Evolutionary conservation across 2,329 filamentous ascomycete genomes (phyloP).

Genomic region (Chalaropsis ovoidea): DNA sequence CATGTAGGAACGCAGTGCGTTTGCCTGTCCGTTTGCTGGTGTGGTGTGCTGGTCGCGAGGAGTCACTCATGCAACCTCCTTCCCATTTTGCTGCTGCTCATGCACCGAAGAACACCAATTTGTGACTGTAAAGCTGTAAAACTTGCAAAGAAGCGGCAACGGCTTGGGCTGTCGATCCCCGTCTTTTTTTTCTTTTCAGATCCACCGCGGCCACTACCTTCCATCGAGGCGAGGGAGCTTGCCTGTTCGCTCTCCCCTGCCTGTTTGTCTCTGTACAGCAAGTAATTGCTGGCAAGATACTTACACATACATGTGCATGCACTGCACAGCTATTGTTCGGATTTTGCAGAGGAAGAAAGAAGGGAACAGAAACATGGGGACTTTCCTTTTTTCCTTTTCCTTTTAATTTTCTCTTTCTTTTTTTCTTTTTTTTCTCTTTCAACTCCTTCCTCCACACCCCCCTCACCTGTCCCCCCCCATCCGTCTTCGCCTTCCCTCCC

Average conservation of each 20-base stretch:
- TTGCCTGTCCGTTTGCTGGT: not conserved
- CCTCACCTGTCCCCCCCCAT: not conserved
- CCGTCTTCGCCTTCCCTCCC: not conserved
- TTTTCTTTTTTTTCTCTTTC: constrained; percentile 8
- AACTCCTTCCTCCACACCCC: not conserved
- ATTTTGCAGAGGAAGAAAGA: not conserved
- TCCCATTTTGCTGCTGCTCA: not conserved
- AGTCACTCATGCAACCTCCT: not conserved
- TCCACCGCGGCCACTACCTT: constrained; percentile 2
- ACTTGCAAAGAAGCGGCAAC: not conserved
- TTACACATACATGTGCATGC: not conserved
- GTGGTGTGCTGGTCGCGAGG: not conserved
- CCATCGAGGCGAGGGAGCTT: not conserved
- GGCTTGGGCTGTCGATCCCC: constrained; percentile 11
- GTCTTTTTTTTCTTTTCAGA: constrained; percentile 9
- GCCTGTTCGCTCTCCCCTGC: not conserved
- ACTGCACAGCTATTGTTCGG: not conserved
- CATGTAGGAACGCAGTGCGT: not conserved
- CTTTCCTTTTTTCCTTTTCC: not conserved
- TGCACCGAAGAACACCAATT: not conserved
- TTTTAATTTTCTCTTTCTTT: constrained; percentile 3
- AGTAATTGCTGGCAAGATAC: not conserved
- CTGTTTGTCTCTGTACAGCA: not conserved
- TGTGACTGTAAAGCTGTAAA: constrained; percentile 5
- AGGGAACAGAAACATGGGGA: not conserved